Conservation (phyloP, 1,284 basidiomycete species). For the Leccinum solheimii region DNA sequence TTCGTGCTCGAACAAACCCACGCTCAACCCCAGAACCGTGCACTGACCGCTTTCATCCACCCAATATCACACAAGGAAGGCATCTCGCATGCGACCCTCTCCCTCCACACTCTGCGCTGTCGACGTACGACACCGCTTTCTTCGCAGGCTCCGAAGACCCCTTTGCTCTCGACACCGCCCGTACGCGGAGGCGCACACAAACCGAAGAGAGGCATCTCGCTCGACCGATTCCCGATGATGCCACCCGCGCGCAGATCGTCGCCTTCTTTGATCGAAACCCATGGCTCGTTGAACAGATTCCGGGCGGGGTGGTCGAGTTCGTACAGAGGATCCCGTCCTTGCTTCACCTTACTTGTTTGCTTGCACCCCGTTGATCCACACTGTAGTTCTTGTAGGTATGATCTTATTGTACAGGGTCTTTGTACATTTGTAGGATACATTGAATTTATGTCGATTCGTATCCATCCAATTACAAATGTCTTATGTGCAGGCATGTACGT, state of each 20-base stretch:
- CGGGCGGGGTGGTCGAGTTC: conserved; percentile 65
- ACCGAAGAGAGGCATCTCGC: conserved; percentile 52
- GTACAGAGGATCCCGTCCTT: too few relatives aligned
- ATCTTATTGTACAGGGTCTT: too few relatives aligned
- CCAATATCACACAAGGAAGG: conserved; percentile 47
- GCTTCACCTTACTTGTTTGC: too few relatives aligned
- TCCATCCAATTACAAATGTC: too few relatives aligned
- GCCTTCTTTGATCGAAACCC: conserved; percentile 27
- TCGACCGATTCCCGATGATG: conserved; percentile 57
- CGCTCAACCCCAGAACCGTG: conserved; percentile 39
- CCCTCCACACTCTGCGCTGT: conserved; percentile 62
- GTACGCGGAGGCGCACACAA: conserved; percentile 44
- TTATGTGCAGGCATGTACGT: too few relatives aligned
- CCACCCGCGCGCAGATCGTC: conserved; percentile 56
- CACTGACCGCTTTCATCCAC: conserved; percentile 72
- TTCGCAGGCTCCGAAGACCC: conserved; percentile 65
- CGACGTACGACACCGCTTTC: conserved; percentile 67
- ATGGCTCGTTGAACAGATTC: conserved; percentile 55
- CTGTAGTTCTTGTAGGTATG: too few relatives aligned
- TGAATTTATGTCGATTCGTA: too few relatives aligned
- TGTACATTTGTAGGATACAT: too few relatives aligned
- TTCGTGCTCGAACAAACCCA: conserved; percentile 67
- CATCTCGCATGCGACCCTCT: conserved; percentile 80
- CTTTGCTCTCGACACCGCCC: conserved; percentile 31
- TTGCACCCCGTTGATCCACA: too few relatives aligned